A percentile compares a stretch with the other conserved stretches of the same genome.
Evolutionary conservation across 2,329 filamentous ascomycete genomes (phyloP).

Genomic region (Keithomyces neogunnii): DNA sequence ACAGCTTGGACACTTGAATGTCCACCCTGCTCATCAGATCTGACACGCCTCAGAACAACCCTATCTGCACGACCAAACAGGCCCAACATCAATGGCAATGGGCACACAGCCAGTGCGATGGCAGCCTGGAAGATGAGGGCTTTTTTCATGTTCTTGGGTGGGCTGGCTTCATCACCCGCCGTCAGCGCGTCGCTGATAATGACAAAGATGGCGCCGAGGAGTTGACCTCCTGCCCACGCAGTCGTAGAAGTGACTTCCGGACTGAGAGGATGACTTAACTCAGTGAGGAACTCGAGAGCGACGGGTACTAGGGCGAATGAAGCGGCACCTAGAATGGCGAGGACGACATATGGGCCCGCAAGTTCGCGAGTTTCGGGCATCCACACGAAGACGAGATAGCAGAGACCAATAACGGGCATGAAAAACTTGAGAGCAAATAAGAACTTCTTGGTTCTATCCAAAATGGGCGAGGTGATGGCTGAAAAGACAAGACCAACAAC

Average conservation of each 20-base stretch:
- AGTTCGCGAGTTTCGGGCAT: constrained; percentile 55
- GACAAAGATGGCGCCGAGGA: constrained; percentile 79
- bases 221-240: constrained; percentile 79
- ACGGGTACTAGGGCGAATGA: constrained; percentile 77
- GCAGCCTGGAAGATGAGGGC: constrained; percentile 75
- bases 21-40: constrained; percentile 27
- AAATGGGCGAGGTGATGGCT: constrained; percentile 69
- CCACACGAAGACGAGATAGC: constrained; percentile 74
- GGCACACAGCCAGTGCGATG: constrained; percentile 54
- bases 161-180: constrained; percentile 39
- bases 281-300: constrained; percentile 76
- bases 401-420: constrained; percentile 64
- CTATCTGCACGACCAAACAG: constrained; percentile 54
- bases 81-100: constrained; percentile 61
- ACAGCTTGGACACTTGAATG: neutral
- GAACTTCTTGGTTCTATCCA: constrained; percentile 79
- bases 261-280: constrained; percentile 77
- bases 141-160: constrained; percentile 63
- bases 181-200: constrained; percentile 71
- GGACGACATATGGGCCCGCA: constrained; percentile 64
- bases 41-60: constrained; percentile 41
- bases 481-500: constrained; percentile 73
- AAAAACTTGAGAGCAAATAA: constrained; percentile 63
- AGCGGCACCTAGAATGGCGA: constrained; percentile 68
- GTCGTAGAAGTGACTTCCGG: constrained; percentile 79